phyloP scores from a whole-genome alignment of 2,329 filamentous ascomycete genomes.

The Setomelanomma holmii region DNA sequence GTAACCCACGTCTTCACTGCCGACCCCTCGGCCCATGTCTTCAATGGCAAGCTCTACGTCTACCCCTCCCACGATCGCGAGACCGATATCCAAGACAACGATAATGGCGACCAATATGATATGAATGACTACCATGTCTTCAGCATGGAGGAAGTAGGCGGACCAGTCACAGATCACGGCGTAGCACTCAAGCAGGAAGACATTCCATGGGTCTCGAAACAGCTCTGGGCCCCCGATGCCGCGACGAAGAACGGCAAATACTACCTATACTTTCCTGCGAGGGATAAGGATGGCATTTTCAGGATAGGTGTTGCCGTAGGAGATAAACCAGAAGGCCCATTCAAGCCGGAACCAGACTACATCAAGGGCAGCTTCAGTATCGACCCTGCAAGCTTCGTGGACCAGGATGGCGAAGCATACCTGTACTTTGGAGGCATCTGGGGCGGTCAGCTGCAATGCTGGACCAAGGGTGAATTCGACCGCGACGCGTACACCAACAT shows the following conservation, averaged over 20 bases:
- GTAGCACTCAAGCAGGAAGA: slow-evolving; percentile 69
- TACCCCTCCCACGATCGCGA: slow-evolving; percentile 83
- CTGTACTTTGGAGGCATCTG: slow-evolving; percentile 81
- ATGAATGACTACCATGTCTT: slow-evolving; percentile 87
- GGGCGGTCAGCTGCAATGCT: slow-evolving; percentile 83
- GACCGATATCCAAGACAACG: slow-evolving; percentile 76
- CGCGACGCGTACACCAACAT: slow-evolving; percentile 30
- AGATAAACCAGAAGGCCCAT: slow-evolving; percentile 72
- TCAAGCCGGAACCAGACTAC: slow-evolving; percentile 67
- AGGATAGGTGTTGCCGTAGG: slow-evolving; percentile 75
- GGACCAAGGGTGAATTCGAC: slow-evolving; percentile 68
- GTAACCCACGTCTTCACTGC: slow-evolving; percentile 80
- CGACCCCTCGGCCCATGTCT: slow-evolving; percentile 81
- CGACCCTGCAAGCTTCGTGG: slow-evolving; percentile 78
- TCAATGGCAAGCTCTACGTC: slow-evolving; percentile 76
- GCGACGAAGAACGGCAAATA: slow-evolving; percentile 73
- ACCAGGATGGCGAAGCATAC: slow-evolving; percentile 69
- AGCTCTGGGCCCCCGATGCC: slow-evolving; percentile 82
- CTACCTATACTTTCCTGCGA: slow-evolving; percentile 79
- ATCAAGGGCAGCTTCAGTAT: slow-evolving; percentile 77
- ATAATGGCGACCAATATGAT: slow-evolving; percentile 86
- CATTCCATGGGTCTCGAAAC: slow-evolving; percentile 78
- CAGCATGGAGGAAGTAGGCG: slow-evolving; percentile 63
- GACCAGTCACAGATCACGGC: slow-evolving; percentile 74
- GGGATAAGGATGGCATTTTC: slow-evolving; percentile 74